Percentiles rank a stretch among this genome's conserved stretches.
Evolutionary conservation across 2,329 filamentous ascomycete genomes (phyloP).

Genomic region (Chaetomium sp.): DNA sequence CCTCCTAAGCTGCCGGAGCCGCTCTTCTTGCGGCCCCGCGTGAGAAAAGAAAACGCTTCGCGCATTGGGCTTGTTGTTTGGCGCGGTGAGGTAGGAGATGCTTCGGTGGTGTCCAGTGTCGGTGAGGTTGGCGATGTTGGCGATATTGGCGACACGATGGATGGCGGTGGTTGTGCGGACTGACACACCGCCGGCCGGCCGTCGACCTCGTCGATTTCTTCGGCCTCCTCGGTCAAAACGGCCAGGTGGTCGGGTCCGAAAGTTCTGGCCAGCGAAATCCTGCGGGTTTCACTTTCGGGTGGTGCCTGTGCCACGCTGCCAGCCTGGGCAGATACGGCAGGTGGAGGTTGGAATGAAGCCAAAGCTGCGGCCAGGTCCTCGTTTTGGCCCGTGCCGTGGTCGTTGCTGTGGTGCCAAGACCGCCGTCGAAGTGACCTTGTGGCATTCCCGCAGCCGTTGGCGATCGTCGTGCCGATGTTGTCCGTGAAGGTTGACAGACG

Average conservation of each 20-base stretch:
- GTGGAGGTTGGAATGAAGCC: constrained; percentile 20
- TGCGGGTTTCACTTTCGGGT: constrained; percentile 37
- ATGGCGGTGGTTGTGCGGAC: constrained; percentile 34
- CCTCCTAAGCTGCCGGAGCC: background rate
- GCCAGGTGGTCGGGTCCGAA: constrained; percentile 32
- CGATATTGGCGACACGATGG: constrained; percentile 12
- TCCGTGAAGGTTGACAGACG: background rate
- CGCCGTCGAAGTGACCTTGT: no score
- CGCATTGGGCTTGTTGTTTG: constrained; percentile 36
- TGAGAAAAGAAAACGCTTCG: constrained; percentile 43
- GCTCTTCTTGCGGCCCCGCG: constrained; percentile 36
- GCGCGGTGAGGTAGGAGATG: constrained; percentile 5
- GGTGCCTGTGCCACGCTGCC: constrained; percentile 39
- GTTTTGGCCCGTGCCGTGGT: constrained; percentile 3
- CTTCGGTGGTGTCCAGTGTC: no score
- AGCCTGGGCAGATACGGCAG: constrained; percentile 29
- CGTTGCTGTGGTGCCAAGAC: background rate
- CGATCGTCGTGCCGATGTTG: no score
- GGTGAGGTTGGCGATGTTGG: background rate
- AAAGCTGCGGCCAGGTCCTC: background rate
- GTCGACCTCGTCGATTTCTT: constrained; percentile 30
- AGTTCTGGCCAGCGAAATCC: constrained; percentile 41
- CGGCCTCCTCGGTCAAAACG: no score
- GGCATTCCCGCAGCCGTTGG: no score
- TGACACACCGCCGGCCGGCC: constrained; percentile 30